A percentile compares a stretch with the other conserved stretches of the same genome.
Conservation (phyloP, 2,329 filamentous ascomycete species). For the Fulvia fulva region DNA sequence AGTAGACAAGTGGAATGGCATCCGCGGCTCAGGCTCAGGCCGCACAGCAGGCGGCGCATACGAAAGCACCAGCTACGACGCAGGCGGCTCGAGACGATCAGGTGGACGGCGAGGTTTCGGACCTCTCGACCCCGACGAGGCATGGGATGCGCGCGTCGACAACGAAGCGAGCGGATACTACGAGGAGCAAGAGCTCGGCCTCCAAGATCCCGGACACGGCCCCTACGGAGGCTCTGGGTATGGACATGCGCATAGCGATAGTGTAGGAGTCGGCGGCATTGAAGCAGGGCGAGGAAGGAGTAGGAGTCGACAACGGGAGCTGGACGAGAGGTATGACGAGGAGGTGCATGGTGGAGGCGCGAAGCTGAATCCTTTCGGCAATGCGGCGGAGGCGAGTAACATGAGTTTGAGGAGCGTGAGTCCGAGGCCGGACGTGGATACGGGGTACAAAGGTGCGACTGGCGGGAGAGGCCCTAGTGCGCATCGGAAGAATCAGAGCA, state of each 20-base stretch:
- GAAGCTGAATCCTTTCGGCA: conserved; percentile 64
- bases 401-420: conserved; percentile 66
- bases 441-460: conserved; percentile 42
- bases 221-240: conserved; percentile 39
- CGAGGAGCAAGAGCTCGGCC: conserved; percentile 71
- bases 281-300: conserved; percentile 44
- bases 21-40: conserved; percentile 55
- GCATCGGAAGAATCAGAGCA: conserved; percentile 38
- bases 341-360: conserved; percentile 40
- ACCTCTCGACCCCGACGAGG: conserved; percentile 74
- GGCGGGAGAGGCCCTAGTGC: conserved; percentile 32
- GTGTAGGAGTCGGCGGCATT: conserved; percentile 30
- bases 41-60: conserved; percentile 55
- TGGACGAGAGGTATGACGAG: conserved; percentile 45
- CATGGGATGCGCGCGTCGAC: conserved; percentile 78
- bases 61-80: conserved; percentile 36
- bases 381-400: conserved; percentile 60
- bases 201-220: conserved; percentile 43
- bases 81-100: conserved; percentile 15
- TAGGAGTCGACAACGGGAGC: conserved; percentile 46
- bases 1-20: conserved; percentile 58
- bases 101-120: conserved; percentile 54
- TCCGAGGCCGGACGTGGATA: conserved; percentile 62
- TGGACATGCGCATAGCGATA: conserved; percentile 24
- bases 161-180: conserved; percentile 67